These are phyloP conservation scores for Tricholoma sp. DNA, from an alignment of 768 basidiomycete species.

Conservation along the genomic window DNA sequence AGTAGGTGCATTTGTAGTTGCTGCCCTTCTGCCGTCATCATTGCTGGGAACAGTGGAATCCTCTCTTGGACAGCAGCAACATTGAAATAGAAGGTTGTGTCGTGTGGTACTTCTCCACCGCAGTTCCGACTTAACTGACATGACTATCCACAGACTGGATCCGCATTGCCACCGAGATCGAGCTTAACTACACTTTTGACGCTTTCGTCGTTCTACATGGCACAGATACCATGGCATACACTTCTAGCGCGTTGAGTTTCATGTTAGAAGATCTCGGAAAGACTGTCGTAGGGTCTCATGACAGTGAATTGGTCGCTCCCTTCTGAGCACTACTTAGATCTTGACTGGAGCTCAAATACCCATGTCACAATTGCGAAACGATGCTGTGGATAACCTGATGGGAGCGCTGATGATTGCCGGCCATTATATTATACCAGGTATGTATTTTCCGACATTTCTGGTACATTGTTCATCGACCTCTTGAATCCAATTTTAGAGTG, in stretches of 20 bases:
- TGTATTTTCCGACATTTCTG: not conserved
- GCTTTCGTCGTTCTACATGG: conserved; percentile 90
- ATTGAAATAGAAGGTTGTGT: conserved; percentile 70
- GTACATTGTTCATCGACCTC: not conserved
- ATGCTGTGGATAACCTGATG: conserved; percentile 90
- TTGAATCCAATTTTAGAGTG: conserved; percentile 47
- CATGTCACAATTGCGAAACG: conserved; percentile 85
- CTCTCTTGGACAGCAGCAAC: conserved; percentile 84
- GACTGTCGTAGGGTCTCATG: conserved; percentile 58
- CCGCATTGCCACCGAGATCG: conserved; percentile 85
- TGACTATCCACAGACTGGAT: conserved; percentile 65
- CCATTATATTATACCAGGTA: conserved; percentile 88
- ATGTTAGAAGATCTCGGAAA: conserved; percentile 90
- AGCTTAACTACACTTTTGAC: conserved; percentile 89
- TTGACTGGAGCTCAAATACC: conserved; percentile 94
- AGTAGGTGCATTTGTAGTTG: conserved; percentile 35
- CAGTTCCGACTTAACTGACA: conserved; percentile 4
- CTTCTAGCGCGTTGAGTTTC: conserved; percentile 85
- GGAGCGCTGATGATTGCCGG: conserved; percentile 88
- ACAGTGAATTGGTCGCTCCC: not conserved
- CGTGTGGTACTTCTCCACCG: not conserved
- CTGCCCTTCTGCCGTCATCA: conserved; percentile 8
- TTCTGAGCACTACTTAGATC: conserved; percentile 46
- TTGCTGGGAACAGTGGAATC: conserved; percentile 60
- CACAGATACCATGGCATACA: conserved; percentile 90